phyloP scores from a whole-genome alignment of 305 asterid species.

The Rubia peregrina region DNA sequence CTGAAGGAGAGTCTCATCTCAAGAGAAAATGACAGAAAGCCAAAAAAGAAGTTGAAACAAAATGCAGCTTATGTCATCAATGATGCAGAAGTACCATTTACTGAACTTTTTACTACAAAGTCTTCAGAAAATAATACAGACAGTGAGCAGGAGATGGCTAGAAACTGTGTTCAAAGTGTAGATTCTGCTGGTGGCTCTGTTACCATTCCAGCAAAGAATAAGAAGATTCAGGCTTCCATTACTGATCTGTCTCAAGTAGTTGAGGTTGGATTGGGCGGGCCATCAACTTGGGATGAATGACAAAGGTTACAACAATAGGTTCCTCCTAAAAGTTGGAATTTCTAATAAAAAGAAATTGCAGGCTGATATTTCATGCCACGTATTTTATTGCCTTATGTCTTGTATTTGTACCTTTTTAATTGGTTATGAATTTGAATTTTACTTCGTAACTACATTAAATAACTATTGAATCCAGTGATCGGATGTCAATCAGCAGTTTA shows the following conservation, averaged over 20 bases:
- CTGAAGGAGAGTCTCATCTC: slow-evolving; percentile 6
- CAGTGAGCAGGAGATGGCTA: slow-evolving; percentile 13
- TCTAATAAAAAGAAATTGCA: background rate
- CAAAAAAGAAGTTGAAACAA: slow-evolving; percentile 27
- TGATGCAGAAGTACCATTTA: slow-evolving; percentile 51
- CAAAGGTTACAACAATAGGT: no score
- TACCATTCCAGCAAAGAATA: slow-evolving; percentile 34
- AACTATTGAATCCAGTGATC: no score
- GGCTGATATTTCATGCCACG: no score
- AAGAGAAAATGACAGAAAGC: slow-evolving; percentile 29
- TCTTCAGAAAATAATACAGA: slow-evolving; percentile 17
- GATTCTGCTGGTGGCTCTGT: slow-evolving; percentile 37
- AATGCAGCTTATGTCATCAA: slow-evolving; percentile 35
- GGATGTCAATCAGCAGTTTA: no score
- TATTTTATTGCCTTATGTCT: no score
- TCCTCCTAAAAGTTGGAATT: background rate
- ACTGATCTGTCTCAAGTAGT: slow-evolving; percentile 31
- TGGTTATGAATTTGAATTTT: no score
- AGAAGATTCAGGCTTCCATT: slow-evolving; percentile 36
- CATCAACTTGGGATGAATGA: slow-evolving; percentile 72
- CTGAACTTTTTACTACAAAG: slow-evolving; percentile 34
- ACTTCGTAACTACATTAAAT: no score
- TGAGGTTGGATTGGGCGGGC: slow-evolving; percentile 78
- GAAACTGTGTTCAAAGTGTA: slow-evolving; percentile 16
- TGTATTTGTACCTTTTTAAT: no score